phyloP scores from a whole-genome alignment of 768 basidiomycete genomes.

The Psilocybe sp. region DNA sequence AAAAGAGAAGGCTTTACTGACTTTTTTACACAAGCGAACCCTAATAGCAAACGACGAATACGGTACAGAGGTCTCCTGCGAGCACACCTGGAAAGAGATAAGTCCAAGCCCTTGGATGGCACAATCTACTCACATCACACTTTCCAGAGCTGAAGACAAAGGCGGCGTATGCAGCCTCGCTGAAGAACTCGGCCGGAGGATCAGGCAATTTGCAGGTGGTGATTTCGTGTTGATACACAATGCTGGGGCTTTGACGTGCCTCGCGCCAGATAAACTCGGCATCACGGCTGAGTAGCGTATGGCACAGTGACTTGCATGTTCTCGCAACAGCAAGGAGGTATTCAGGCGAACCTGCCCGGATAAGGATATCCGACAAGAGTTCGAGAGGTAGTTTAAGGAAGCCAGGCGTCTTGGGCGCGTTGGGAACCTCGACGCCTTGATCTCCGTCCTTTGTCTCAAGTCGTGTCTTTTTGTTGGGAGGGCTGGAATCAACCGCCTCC shows the following conservation, averaged over 20 bases:
- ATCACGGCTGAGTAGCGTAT: slow-evolving; percentile 41
- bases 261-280: slow-evolving; percentile 59
- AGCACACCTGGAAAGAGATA: slow-evolving; percentile 34
- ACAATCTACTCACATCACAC: slow-evolving; percentile 37
- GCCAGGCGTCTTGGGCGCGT: neutral
- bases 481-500: too few relatives aligned
- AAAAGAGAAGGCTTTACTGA: slow-evolving; percentile 9
- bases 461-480: too few relatives aligned
- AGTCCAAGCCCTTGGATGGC: neutral
- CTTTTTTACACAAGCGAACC: slow-evolving; percentile 41
- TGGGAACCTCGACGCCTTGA: too few relatives aligned
- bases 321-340: slow-evolving; percentile 61
- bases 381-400: slow-evolving; percentile 52
- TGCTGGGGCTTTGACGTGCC: slow-evolving; percentile 31
- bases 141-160: slow-evolving; percentile 56
- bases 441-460: too few relatives aligned
- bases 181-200: slow-evolving; percentile 27
- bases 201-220: slow-evolving; percentile 16
- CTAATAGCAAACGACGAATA: slow-evolving; percentile 49
- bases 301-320: slow-evolving; percentile 52
- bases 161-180: slow-evolving; percentile 61
- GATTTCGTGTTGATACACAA: slow-evolving; percentile 3
- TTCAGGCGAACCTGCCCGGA: slow-evolving; percentile 46
- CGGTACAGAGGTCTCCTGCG: slow-evolving; percentile 27
- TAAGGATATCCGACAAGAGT: slow-evolving; percentile 60